Evolutionary conservation across 768 basidiomycete genomes (phyloP).

Genomic region (Auriscalpium microsporum): DNA sequence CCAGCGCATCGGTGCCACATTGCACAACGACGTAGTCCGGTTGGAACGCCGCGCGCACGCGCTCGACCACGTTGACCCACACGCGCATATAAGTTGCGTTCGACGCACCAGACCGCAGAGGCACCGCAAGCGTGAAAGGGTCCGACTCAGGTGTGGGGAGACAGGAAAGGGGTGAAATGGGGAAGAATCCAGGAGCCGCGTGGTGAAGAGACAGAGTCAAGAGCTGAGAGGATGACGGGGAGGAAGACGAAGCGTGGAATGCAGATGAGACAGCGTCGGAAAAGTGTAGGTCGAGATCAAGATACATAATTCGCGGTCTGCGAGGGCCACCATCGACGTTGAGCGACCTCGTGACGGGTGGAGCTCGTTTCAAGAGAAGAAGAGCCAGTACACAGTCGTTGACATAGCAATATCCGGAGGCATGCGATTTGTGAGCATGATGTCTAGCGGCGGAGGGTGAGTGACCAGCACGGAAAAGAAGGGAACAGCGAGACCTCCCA

Average conservation of each 20-base stretch:
- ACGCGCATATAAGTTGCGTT: slow-evolving; percentile 50
- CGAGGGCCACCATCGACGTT: slow-evolving; percentile 6
- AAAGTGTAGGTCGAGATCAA: slow-evolving; percentile 90
- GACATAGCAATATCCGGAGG: slow-evolving; percentile 92
- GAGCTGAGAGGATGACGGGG: slow-evolving; percentile 24
- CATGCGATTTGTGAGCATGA: slow-evolving; percentile 70
- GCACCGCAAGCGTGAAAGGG: slow-evolving; percentile 71
- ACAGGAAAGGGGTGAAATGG: slow-evolving; percentile 42
- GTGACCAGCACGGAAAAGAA: not conserved
- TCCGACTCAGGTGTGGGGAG: slow-evolving; percentile 41
- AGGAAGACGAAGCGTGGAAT: slow-evolving; percentile 38
- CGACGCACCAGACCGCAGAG: slow-evolving; percentile 67
- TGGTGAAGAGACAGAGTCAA: slow-evolving; percentile 81
- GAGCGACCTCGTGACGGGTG: slow-evolving; percentile 6
- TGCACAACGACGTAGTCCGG: slow-evolving; percentile 81
- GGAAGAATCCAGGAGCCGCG: slow-evolving; percentile 77
- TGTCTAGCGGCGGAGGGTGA: slow-evolving; percentile 39
- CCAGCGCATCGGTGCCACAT: slow-evolving; percentile 81
- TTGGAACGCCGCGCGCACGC: slow-evolving; percentile 46
- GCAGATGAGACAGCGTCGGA: slow-evolving; percentile 83
- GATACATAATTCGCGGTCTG: slow-evolving; percentile 70
- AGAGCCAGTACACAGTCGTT: slow-evolving; percentile 83
- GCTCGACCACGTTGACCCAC: slow-evolving; percentile 53
- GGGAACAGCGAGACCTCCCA: slow-evolving; percentile 45
- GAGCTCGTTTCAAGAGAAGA: slow-evolving; percentile 49